phyloP scores from a whole-genome alignment of 2,329 filamentous ascomycete species.

The Zymoseptoria tritici region DNA sequence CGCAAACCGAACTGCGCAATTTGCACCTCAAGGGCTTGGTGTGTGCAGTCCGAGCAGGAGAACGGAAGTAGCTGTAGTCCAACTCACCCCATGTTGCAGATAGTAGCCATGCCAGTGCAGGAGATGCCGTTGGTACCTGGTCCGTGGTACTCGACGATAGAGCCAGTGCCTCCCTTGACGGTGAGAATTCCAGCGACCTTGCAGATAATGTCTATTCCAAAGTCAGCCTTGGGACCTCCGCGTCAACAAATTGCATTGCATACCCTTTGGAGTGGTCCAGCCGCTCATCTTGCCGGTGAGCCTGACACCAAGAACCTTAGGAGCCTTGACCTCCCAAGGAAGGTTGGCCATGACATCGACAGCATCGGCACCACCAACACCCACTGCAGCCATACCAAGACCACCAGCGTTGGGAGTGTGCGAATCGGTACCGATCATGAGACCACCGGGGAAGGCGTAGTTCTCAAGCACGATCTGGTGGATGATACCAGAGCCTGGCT shows the following conservation, averaged over 20 bases:
- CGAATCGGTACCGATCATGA: slow-evolving; percentile 95
- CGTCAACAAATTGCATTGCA: slow-evolving; percentile 24
- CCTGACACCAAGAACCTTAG: slow-evolving; percentile 93
- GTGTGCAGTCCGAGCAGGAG: slow-evolving; percentile 2
- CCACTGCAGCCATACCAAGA: slow-evolving; percentile 86
- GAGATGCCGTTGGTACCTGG: slow-evolving; percentile 68
- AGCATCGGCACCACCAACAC: slow-evolving; percentile 95
- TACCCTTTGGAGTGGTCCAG: slow-evolving; percentile 90
- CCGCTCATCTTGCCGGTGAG: slow-evolving; percentile 82
- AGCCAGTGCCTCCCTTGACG: slow-evolving; percentile 94
- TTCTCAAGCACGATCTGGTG: slow-evolving; percentile 98
- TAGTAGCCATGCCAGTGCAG: slow-evolving; percentile 81
- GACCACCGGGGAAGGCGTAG: slow-evolving; percentile 97
- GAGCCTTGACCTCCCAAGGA: slow-evolving; percentile 97
- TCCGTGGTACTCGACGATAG: slow-evolving; percentile 38
- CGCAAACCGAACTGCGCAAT: not conserved
- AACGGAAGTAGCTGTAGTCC: not conserved
- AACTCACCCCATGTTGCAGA: slow-evolving; percentile 44
- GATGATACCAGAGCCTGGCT: slow-evolving; percentile 96
- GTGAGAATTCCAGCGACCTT: slow-evolving; percentile 96
- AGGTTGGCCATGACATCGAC: slow-evolving; percentile 97
- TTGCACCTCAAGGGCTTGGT: not conserved
- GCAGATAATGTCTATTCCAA: slow-evolving; percentile 72
- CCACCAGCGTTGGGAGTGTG: slow-evolving; percentile 97
- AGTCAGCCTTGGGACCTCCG: slow-evolving; percentile 6